A percentile compares a stretch with the other conserved stretches of the same genome.
phyloP scores from a whole-genome alignment of 495 filamentous ascomycete genomes.

The Lasiosphaeria hispida region DNA sequence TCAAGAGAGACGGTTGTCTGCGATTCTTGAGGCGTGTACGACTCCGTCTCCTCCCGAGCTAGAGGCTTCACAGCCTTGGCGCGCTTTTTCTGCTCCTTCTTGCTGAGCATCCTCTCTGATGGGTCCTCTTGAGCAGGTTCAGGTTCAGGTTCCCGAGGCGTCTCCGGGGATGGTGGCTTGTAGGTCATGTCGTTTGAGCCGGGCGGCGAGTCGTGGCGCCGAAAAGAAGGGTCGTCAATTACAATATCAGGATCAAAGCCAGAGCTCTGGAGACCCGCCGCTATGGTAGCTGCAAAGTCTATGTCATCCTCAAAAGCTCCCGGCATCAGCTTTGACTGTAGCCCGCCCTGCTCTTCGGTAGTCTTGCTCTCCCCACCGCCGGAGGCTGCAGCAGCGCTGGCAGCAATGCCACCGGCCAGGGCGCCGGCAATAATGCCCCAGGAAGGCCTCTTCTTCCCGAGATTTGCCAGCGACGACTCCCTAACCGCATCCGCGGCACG shows the following conservation, averaged over 20 bases:
- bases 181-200: constrained; percentile 56
- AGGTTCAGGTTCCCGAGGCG: constrained; percentile 10
- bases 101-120: constrained; percentile 12
- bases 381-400: constrained; percentile 27
- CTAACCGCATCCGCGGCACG: not conserved
- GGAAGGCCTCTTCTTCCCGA: constrained; percentile 31
- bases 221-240: constrained; percentile 61
- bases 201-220: constrained; percentile 62
- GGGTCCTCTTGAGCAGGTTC: constrained; percentile 23
- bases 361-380: constrained; percentile 14
- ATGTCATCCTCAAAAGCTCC: constrained; percentile 58
- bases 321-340: constrained; percentile 31
- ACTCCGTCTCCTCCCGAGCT: constrained; percentile 18
- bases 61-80: constrained; percentile 3
- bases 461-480: constrained; percentile 12
- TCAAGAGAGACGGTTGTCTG: constrained; percentile 1
- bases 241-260: constrained; percentile 73
- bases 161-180: constrained; percentile 46
- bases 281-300: constrained; percentile 67
- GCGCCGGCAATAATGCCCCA: constrained; percentile 47
- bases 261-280: constrained; percentile 62
- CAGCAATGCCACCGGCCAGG: constrained; percentile 32
- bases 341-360: constrained; percentile 11
- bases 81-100: constrained; percentile 27
- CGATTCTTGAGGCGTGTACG: not conserved